Conservation (phyloP, 768 basidiomycete species). For the Leccinum broughii region DNA sequence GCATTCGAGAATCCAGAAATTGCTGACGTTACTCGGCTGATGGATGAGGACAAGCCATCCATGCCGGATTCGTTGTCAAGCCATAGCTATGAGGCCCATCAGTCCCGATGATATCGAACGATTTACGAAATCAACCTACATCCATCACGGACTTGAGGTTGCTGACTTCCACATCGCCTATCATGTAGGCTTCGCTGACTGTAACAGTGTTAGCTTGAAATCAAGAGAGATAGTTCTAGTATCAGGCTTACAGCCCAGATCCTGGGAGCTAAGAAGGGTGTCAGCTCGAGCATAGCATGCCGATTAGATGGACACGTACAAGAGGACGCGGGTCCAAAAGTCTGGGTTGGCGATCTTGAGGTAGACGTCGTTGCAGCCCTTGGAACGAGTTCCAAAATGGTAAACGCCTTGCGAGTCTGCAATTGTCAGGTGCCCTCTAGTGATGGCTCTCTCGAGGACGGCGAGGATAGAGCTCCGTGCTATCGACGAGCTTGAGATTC, state of each 20-base stretch:
- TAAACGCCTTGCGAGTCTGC: conserved; percentile 59
- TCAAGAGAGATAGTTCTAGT: background rate
- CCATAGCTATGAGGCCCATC: conserved; percentile 49
- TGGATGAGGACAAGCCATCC: conserved; percentile 47
- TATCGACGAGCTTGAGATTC: conserved; percentile 25
- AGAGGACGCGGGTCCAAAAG: conserved; percentile 68
- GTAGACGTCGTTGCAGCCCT: conserved; percentile 62
- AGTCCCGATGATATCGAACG: conserved; percentile 7
- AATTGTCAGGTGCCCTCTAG: conserved; percentile 59
- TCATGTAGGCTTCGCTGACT: conserved; percentile 79
- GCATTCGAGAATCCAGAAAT: conserved; percentile 67
- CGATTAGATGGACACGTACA: conserved; percentile 41
- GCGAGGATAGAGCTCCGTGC: conserved; percentile 63
- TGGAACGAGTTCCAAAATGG: conserved; percentile 57
- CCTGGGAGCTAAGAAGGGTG: conserved; percentile 33
- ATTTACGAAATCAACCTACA: conserved; percentile 40
- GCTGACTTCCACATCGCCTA: conserved; percentile 64
- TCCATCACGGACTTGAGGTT: conserved; percentile 62
- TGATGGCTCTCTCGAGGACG: conserved; percentile 58
- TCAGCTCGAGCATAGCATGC: conserved; percentile 17
- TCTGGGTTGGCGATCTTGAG: conserved; percentile 57
- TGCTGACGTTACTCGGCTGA: conserved; percentile 56
- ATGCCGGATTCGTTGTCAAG: conserved; percentile 54
- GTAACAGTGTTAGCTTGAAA: conserved; percentile 14
- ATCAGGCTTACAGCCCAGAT: conserved; percentile 59